Conservation (phyloP, 495 filamentous ascomycete species). For the Baudoinia panamericana region DNA sequence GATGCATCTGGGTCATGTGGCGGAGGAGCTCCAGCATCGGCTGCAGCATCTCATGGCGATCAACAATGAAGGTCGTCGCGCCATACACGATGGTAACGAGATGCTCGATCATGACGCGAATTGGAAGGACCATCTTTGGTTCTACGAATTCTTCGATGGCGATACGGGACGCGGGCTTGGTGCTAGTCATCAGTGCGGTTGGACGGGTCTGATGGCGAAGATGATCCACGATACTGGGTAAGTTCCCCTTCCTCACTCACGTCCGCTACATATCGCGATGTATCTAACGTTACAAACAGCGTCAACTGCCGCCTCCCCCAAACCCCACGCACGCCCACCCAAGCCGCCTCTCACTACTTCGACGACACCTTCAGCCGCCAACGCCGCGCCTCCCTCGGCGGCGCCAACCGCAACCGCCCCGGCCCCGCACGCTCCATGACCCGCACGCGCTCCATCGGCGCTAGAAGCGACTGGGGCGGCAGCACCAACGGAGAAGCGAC, state of each 20-base stretch:
- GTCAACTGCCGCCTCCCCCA: conserved; percentile 85
- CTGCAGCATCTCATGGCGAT: conserved; percentile 82
- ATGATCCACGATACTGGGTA: conserved; percentile 95
- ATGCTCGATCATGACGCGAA: conserved; percentile 77
- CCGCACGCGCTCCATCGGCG: conserved; percentile 71
- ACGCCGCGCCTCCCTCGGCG: conserved; percentile 25
- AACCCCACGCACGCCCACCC: conserved; percentile 74
- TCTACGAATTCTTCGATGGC: conserved; percentile 94
- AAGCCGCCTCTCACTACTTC: conserved; percentile 82
- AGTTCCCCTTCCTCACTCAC: conserved; percentile 23
- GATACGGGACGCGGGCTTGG: conserved; percentile 81
- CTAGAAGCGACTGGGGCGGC: conserved; percentile 63
- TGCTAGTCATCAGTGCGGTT: conserved; percentile 89
- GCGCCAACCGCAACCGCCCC: conserved; percentile 20
- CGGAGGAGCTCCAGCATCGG: conserved; percentile 90
- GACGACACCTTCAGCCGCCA: conserved; percentile 70
- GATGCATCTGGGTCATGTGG: conserved; percentile 94
- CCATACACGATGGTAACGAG: conserved; percentile 70
- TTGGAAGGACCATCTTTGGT: conserved; percentile 91
- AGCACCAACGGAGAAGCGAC: conserved; percentile 36
- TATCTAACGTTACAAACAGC: conserved; percentile 31
- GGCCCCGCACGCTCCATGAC: conserved; percentile 63
- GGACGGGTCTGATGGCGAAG: conserved; percentile 93
- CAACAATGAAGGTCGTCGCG: conserved; percentile 69
- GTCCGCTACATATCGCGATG: conserved; percentile 6